A percentile compares a stretch with the other conserved stretches of the same genome.
phyloP scores from a whole-genome alignment of 805 yeast genomes.

The Candida sonorensis region DNA sequence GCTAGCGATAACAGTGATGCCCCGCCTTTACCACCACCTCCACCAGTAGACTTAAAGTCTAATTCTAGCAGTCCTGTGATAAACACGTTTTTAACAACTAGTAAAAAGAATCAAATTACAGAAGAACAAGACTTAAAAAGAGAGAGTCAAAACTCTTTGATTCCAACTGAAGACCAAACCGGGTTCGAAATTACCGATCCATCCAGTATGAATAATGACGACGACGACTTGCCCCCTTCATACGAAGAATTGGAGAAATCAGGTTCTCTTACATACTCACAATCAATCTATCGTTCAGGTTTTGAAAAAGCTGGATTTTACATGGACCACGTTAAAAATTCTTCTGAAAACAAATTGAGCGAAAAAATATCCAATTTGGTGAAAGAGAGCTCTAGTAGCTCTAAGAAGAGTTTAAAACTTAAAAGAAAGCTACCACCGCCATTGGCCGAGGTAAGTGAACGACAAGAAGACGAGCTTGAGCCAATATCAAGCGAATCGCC shows the following conservation, averaged over 20 bases:
- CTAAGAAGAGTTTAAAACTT: constrained; percentile 7
- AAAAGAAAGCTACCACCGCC: constrained; percentile 23
- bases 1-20: constrained; percentile 3
- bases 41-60: constrained; percentile 19
- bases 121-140: constrained; percentile 3
- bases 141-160: constrained; percentile 17
- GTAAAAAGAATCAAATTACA: too few relatives aligned
- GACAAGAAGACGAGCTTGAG: constrained; percentile 1
- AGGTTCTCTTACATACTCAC: constrained; percentile 26
- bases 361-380: background rate
- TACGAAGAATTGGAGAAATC: constrained; percentile 28
- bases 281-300: constrained; percentile 29
- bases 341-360: background rate
- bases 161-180: constrained; percentile 19
- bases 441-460: constrained; percentile 7
- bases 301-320: constrained; percentile 31
- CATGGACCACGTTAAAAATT: constrained; percentile 19
- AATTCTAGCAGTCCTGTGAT: constrained; percentile 20
- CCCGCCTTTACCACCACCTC: constrained; percentile 26
- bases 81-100: constrained; percentile 11
- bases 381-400: constrained; percentile 1
- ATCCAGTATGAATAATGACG: constrained; percentile 5
- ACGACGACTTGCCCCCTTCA: constrained; percentile 22
- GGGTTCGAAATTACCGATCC: constrained; percentile 8
- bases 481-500: too few relatives aligned